These are phyloP conservation scores for Coemansia sp. DNA, from an alignment of 192 early-diverging fungal species.

Conservation along the genomic window DNA sequence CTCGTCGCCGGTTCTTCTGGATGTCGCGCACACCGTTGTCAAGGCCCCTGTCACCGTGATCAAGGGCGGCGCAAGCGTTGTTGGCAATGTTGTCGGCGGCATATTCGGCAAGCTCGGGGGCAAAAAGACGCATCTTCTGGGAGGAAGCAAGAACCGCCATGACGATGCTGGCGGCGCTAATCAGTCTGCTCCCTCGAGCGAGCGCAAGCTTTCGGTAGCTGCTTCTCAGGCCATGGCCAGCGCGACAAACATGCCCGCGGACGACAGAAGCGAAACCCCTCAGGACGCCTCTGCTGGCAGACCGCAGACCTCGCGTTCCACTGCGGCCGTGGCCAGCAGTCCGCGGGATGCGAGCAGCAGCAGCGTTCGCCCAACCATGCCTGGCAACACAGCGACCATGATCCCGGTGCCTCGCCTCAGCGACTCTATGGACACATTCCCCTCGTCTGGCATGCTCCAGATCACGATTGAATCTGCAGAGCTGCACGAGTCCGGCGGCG, in stretches of 20 bases:
- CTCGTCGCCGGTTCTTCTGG: slow-evolving; percentile 56
- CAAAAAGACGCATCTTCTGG: slow-evolving; percentile 37
- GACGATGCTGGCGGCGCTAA: background rate
- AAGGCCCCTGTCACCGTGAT: slow-evolving; percentile 62
- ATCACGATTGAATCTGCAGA: slow-evolving; percentile 37
- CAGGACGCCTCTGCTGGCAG: background rate
- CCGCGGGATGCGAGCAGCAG: slow-evolving; percentile 2
- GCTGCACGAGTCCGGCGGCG: slow-evolving; percentile 8
- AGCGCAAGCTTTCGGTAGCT: slow-evolving; percentile 15
- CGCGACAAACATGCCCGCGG: slow-evolving; percentile 46
- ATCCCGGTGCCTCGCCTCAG: slow-evolving; percentile 30
- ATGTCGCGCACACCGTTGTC: slow-evolving; percentile 59
- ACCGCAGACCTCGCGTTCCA: background rate
- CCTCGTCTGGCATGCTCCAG: slow-evolving; percentile 26
- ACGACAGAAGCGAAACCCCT: slow-evolving; percentile 7
- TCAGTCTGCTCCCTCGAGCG: background rate
- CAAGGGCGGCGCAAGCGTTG: slow-evolving; percentile 56
- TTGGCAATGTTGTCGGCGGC: slow-evolving; percentile 52
- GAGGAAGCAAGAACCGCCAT: slow-evolving; percentile 6
- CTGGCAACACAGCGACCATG: background rate
- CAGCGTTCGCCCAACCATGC: background rate
- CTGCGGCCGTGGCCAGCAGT: slow-evolving; percentile 1
- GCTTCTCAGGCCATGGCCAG: slow-evolving; percentile 27
- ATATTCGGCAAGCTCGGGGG: slow-evolving; percentile 43
- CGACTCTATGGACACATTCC: slow-evolving; percentile 38